Evolutionary conservation across 495 filamentous ascomycete genomes (phyloP).

Genomic region (Talaromyces proteolyticus): DNA sequence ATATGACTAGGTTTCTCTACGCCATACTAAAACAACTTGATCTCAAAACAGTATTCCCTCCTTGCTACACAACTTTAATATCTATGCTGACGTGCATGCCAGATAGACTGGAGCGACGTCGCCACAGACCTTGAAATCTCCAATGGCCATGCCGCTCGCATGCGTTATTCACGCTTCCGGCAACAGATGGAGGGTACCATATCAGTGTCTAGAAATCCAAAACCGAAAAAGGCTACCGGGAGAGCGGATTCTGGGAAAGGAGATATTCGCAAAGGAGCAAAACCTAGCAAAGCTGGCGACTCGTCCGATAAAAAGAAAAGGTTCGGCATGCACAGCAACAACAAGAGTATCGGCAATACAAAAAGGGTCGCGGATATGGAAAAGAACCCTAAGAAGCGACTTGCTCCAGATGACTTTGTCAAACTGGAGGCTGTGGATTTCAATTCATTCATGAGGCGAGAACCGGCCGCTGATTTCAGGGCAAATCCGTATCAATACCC

Average conservation of each 20-base stretch:
- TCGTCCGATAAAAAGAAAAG: conserved; percentile 11
- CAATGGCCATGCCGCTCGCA: conserved; percentile 76
- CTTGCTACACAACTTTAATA: no score
- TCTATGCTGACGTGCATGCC: background rate
- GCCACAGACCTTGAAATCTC: conserved; percentile 58
- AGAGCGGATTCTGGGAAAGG: conserved; percentile 10
- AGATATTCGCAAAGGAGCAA: conserved; percentile 3
- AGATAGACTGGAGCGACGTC: conserved; percentile 74
- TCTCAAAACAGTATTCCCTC: conserved; percentile 66
- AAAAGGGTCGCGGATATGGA: background rate
- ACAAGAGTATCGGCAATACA: background rate
- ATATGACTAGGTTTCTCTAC: conserved; percentile 58
- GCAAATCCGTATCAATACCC: background rate
- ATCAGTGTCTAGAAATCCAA: conserved; percentile 13
- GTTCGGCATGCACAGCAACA: background rate
- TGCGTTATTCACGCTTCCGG: conserved; percentile 70
- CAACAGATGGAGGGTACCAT: conserved; percentile 50
- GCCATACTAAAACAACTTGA: conserved; percentile 71
- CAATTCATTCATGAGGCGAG: background rate
- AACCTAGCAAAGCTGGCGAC: background rate
- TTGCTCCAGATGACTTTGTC: background rate
- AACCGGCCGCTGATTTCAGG: background rate
- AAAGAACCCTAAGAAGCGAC: background rate
- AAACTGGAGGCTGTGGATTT: background rate
- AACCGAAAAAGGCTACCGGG: conserved; percentile 15